Conservation (phyloP, 2,329 filamentous ascomycete species). For the Lecanicillium sp. region DNA sequence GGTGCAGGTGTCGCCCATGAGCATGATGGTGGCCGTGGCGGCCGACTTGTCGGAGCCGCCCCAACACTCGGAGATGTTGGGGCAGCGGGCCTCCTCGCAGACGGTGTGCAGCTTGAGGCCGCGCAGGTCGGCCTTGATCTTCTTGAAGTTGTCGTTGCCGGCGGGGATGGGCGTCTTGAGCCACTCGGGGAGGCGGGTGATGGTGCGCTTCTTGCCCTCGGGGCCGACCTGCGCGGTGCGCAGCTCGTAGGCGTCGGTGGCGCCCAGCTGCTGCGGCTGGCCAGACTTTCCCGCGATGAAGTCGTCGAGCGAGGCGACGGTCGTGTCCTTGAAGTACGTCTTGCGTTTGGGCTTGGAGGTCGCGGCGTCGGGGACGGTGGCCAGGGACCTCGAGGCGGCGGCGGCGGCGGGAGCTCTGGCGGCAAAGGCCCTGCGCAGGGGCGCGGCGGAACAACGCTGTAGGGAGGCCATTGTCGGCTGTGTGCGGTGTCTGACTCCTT, state of each 20-base stretch:
- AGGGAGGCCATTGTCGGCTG: constrained; percentile 32
- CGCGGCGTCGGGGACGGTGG: constrained; percentile 37
- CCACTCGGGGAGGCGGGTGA: constrained; percentile 81
- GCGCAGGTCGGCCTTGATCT: constrained; percentile 88
- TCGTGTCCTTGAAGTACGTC: constrained; percentile 55
- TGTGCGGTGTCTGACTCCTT: too few relatives aligned
- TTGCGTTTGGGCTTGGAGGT: constrained; percentile 27
- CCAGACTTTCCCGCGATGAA: constrained; percentile 38
- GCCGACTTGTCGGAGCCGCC: constrained; percentile 81
- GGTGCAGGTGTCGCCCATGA: constrained; percentile 98
- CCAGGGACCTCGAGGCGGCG: constrained; percentile 29
- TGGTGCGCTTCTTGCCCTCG: constrained; percentile 55
- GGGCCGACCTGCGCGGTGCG: constrained; percentile 60
- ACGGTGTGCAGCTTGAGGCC: constrained; percentile 90
- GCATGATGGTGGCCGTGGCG: constrained; percentile 96
- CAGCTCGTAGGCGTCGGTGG: constrained; percentile 52
- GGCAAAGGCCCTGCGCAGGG: constrained; percentile 36
- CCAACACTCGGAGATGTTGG: constrained; percentile 98
- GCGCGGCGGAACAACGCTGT: constrained; percentile 35
- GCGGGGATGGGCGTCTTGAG: constrained; percentile 92
- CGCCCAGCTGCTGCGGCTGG: constrained; percentile 33
- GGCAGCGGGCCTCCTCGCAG: constrained; percentile 94
- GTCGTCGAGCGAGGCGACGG: constrained; percentile 51
- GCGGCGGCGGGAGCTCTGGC: constrained; percentile 13
- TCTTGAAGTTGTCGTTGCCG: constrained; percentile 77